A percentile compares a stretch with the other conserved stretches of the same genome.
Conservation (phyloP, 2,329 filamentous ascomycete genomes). For the Daldinia sp. region DNA sequence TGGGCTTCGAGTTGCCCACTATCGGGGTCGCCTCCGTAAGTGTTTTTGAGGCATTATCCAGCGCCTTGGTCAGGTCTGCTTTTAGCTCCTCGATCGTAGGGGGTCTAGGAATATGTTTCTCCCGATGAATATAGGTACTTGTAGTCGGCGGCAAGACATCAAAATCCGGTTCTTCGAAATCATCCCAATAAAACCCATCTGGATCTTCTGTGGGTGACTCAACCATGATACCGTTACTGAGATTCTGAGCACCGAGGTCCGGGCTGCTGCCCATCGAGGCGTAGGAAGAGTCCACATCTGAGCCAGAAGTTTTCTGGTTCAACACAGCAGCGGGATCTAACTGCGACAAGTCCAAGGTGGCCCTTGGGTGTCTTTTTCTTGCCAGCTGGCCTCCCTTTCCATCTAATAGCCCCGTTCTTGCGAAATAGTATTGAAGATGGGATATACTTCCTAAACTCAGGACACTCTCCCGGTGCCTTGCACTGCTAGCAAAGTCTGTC, state of each 20-base stretch:
- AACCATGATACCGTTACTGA: slow-evolving; percentile 51
- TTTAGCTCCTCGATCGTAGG: slow-evolving; percentile 85
- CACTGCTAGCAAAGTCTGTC: slow-evolving; percentile 89
- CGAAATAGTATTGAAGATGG: slow-evolving; percentile 98
- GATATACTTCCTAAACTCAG: slow-evolving; percentile 96
- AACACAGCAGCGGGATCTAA: slow-evolving; percentile 56
- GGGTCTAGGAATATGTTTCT: slow-evolving; percentile 81
- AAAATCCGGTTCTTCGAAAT: slow-evolving; percentile 71
- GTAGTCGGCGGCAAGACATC: slow-evolving; percentile 95
- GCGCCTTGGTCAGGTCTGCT: slow-evolving; percentile 58
- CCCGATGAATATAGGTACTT: slow-evolving; percentile 90
- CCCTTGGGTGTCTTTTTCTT: slow-evolving; percentile 70
- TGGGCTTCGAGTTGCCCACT: slow-evolving; percentile 37
- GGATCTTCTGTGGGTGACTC: slow-evolving; percentile 58
- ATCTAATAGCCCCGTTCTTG: slow-evolving; percentile 89
- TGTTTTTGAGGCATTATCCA: slow-evolving; percentile 58
- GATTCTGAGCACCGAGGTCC: slow-evolving; percentile 55
- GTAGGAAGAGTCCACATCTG: slow-evolving; percentile 67
- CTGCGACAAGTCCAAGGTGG: slow-evolving; percentile 65
- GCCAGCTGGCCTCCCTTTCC: slow-evolving; percentile 89
- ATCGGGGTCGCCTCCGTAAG: slow-evolving; percentile 67
- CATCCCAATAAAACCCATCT: slow-evolving; percentile 62
- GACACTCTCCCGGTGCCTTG: slow-evolving; percentile 89
- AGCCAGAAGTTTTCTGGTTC: slow-evolving; percentile 52
- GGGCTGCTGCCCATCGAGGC: slow-evolving; percentile 68